Conservation (phyloP, 2,329 filamentous ascomycete species). For the Diplodia corticola region DNA sequence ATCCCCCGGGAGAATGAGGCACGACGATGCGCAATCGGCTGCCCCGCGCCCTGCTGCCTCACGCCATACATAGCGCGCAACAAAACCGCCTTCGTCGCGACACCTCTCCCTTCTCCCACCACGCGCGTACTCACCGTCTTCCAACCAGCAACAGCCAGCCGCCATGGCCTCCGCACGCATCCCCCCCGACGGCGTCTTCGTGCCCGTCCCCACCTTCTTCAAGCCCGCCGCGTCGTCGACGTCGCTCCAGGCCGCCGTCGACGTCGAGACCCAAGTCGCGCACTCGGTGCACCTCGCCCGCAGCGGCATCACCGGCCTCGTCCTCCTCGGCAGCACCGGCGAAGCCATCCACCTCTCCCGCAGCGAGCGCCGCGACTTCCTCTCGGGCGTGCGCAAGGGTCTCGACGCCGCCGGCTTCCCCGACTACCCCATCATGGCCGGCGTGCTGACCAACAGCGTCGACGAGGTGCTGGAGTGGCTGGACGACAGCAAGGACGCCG, state of each 20-base stretch:
- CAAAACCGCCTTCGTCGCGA: not conserved
- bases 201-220: conserved; percentile 58
- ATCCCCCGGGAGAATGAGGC: not conserved
- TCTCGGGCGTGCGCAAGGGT: conserved; percentile 51
- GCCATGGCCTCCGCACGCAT: not conserved
- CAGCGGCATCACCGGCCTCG: conserved; percentile 57
- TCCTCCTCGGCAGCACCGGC: conserved; percentile 61
- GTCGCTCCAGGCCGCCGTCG: conserved; percentile 44
- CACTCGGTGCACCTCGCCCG: conserved; percentile 59
- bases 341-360: conserved; percentile 59
- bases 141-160: not conserved
- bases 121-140: not conserved
- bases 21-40: not conserved
- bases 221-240: conserved; percentile 35
- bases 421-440: conserved; percentile 58
- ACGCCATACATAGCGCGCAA: not conserved
- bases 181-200: conserved; percentile 24
- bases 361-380: conserved; percentile 53
- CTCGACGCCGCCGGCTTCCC: conserved; percentile 55
- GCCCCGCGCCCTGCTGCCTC: not conserved
- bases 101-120: not conserved
- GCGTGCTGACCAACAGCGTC: conserved; percentile 59
- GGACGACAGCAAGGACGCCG: conserved; percentile 51
- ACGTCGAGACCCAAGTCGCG: conserved; percentile 54
- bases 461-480: conserved; percentile 58